phyloP scores from a whole-genome alignment of 164 flowering plant genomes.

The Vitis labrusca region DNA sequence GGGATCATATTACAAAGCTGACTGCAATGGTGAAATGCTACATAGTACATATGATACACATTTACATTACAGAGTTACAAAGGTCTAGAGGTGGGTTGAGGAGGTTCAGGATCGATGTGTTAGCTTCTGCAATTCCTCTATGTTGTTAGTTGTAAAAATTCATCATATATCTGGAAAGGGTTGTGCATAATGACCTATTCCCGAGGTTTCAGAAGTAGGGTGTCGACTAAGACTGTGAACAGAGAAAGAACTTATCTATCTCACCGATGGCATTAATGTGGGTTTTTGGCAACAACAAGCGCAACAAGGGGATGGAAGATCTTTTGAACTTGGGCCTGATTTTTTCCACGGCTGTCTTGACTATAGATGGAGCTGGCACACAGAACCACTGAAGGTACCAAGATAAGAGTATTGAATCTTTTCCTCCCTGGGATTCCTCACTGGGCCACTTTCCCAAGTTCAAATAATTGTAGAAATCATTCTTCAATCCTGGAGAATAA shows the following conservation, averaged over 20 bases:
- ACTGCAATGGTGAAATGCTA: no score
- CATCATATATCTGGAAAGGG: no score
- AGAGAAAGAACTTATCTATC: slow-evolving; percentile 36
- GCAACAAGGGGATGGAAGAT: slow-evolving; percentile 60
- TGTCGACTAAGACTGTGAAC: neutral
- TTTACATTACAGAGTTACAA: no score
- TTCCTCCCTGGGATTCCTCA: slow-evolving; percentile 20
- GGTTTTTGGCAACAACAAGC: slow-evolving; percentile 66
- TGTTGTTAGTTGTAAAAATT: no score
- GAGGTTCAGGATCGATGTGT: no score
- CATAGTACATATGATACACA: no score
- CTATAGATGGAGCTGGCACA: slow-evolving; percentile 52
- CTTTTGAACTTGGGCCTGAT: slow-evolving; percentile 34
- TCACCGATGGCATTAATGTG: slow-evolving; percentile 52
- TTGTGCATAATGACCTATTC: no score
- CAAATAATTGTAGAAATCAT: slow-evolving; percentile 46
- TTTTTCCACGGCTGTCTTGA: slow-evolving; percentile 48
- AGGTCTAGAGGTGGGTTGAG: no score
- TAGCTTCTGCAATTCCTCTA: no score
- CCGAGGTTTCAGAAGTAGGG: neutral
- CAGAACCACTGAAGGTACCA: slow-evolving; percentile 87
- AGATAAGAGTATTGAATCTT: slow-evolving; percentile 44
- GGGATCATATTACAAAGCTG: no score
- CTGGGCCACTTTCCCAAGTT: slow-evolving; percentile 63
- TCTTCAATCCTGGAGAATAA: slow-evolving; percentile 25